Conservation (phyloP, 331 rosid genomes). For the Quercus tomentella region DNA sequence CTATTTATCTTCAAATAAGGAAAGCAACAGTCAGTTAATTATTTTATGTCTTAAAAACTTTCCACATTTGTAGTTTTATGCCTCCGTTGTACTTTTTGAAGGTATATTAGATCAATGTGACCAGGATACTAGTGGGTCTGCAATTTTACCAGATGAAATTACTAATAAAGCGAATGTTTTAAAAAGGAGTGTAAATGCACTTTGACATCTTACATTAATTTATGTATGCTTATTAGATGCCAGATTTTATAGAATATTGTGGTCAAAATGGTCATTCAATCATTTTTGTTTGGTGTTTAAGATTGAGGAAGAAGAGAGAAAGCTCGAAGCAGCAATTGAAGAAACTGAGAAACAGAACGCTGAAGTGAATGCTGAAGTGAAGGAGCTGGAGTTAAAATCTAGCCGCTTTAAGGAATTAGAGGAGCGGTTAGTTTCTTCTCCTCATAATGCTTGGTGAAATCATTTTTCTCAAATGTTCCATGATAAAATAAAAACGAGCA, state of each 20-base stretch:
- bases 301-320: slow-evolving; percentile 94
- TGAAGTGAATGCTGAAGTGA: slow-evolving; percentile 76
- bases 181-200: background rate
- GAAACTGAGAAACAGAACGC: slow-evolving; percentile 73
- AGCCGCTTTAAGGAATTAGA: slow-evolving; percentile 79
- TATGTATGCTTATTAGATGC: background rate
- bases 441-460: background rate
- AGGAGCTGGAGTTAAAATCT: slow-evolving; percentile 77
- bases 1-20: background rate
- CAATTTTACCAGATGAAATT: background rate
- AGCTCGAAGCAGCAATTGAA: slow-evolving; percentile 83
- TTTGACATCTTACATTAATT: slow-evolving; percentile 1
- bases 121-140: background rate
- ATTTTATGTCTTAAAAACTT: background rate
- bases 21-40: background rate
- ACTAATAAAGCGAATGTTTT: background rate
- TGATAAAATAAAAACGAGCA: slow-evolving; percentile 2
- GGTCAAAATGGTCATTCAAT: slow-evolving; percentile 26
- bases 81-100: background rate
- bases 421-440: slow-evolving; percentile 59
- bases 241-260: slow-evolving; percentile 8
- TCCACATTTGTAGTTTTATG: background rate
- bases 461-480: background rate
- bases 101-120: background rate
- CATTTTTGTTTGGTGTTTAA: slow-evolving; percentile 30